Percentiles rank a stretch among this genome's conserved stretches.
These are phyloP conservation scores for Backusella circina DNA, from an alignment of 192 early-diverging fungal genomes.

Conservation along the genomic window DNA sequence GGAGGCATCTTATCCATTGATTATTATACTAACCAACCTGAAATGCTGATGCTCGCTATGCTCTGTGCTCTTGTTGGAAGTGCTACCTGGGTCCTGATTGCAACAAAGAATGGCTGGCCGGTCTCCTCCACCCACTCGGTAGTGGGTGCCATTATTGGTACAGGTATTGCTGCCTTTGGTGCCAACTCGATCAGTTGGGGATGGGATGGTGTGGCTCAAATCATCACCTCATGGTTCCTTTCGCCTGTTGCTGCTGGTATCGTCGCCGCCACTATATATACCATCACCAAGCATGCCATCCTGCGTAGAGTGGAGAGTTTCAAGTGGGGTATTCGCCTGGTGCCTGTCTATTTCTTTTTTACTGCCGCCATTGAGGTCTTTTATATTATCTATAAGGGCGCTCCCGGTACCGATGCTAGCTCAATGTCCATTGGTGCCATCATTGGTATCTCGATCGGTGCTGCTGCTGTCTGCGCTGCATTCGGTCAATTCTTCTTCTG, in stretches of 20 bases:
- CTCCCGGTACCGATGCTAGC: slow-evolving; percentile 43
- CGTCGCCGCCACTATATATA: slow-evolving; percentile 62
- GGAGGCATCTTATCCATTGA: slow-evolving; percentile 62
- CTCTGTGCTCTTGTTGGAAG: slow-evolving; percentile 76
- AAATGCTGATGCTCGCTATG: slow-evolving; percentile 80
- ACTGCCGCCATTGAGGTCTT: slow-evolving; percentile 60
- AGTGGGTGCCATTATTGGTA: slow-evolving; percentile 73
- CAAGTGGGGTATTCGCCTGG: slow-evolving; percentile 59
- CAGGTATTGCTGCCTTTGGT: slow-evolving; percentile 70
- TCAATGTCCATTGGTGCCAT: slow-evolving; percentile 41
- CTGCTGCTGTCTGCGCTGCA: slow-evolving; percentile 47
- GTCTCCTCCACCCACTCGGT: slow-evolving; percentile 82
- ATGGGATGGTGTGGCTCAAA: slow-evolving; percentile 44
- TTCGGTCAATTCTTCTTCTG: slow-evolving; percentile 64
- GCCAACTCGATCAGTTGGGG: slow-evolving; percentile 58
- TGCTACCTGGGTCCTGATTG: slow-evolving; percentile 70
- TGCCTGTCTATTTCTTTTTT: slow-evolving; percentile 70
- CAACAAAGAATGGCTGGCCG: slow-evolving; percentile 63
- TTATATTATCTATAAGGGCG: slow-evolving; percentile 73
- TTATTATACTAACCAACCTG: slow-evolving; percentile 59
- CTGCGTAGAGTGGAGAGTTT: slow-evolving; percentile 63
- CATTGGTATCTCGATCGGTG: slow-evolving; percentile 62
- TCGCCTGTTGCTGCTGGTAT: slow-evolving; percentile 64
- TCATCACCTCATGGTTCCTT: slow-evolving; percentile 75
- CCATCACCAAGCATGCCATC: slow-evolving; percentile 59